Conservation (phyloP, 2,329 filamentous ascomycete genomes). For the Beauveria varroae region DNA sequence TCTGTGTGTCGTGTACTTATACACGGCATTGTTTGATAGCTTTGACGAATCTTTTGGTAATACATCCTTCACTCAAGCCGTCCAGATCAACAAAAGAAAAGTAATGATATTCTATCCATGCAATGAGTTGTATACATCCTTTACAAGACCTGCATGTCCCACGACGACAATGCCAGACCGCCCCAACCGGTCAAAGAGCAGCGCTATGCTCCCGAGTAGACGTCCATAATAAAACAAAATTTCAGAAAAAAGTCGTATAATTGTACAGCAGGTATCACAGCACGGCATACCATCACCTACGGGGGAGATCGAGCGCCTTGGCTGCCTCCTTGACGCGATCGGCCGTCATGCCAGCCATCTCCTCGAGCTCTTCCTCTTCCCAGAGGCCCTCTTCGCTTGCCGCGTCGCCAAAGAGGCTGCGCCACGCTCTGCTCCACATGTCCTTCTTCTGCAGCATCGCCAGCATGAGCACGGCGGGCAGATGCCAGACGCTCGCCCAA, state of each 20-base stretch:
- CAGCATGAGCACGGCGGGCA: constrained; percentile 82
- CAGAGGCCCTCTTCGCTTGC: constrained; percentile 51
- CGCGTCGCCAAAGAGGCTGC: constrained; percentile 52
- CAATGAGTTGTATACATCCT: constrained; percentile 3
- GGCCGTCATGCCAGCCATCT: constrained; percentile 30
- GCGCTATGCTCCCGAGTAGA: not conserved
- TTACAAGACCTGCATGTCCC: not conserved
- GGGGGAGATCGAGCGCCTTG: constrained; percentile 8
- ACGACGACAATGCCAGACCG: not conserved
- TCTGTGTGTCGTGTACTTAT: not conserved
- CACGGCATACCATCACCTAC: not conserved
- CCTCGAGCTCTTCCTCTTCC: constrained; percentile 48
- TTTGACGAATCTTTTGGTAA: not conserved
- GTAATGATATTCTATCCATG: constrained; percentile 8
- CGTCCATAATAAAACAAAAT: constrained; percentile 18
- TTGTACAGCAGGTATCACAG: constrained; percentile 1
- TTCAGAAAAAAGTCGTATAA: constrained; percentile 4
- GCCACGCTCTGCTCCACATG: constrained; percentile 78
- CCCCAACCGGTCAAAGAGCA: not conserved
- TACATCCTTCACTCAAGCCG: not conserved
- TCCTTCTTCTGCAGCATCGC: constrained; percentile 92
- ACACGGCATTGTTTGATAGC: not conserved
- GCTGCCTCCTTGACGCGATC: constrained; percentile 16
- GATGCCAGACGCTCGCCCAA: constrained; percentile 96
- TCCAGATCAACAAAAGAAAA: not conserved